Conservation (phyloP, 2,329 filamentous ascomycete genomes). For the Didymella exigua region DNA sequence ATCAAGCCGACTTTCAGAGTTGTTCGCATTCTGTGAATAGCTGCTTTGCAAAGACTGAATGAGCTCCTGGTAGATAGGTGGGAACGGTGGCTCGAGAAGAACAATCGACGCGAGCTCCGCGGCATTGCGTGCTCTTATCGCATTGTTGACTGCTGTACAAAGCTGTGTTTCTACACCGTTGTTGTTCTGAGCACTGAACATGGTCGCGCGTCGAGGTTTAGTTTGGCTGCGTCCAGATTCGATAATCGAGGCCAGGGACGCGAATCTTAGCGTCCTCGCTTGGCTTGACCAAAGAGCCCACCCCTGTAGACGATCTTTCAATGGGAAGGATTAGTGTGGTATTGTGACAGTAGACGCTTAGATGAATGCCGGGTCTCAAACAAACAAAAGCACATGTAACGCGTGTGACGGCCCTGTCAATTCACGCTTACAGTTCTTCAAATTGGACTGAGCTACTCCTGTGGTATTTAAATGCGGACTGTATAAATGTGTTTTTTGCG, state of each 20-base stretch:
- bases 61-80: constrained; percentile 36
- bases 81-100: constrained; percentile 38
- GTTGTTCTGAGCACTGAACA: constrained; percentile 31
- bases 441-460: too few species aligned
- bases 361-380: too few species aligned
- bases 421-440: background rate
- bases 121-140: constrained; percentile 31
- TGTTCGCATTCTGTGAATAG: constrained; percentile 28
- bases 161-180: constrained; percentile 34
- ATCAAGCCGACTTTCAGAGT: constrained; percentile 32
- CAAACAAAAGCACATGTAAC: background rate
- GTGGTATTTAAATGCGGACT: background rate
- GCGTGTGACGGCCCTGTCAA: background rate
- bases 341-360: too few species aligned
- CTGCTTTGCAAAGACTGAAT: constrained; percentile 32
- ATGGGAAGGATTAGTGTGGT: background rate
- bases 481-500: background rate
- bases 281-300: background rate
- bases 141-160: constrained; percentile 36
- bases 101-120: constrained; percentile 36
- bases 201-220: constrained; percentile 20
- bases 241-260: background rate
- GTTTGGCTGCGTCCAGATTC: background rate
- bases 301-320: constrained; percentile 8
- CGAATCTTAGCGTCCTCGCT: constrained; percentile 11